These are phyloP conservation scores for Podospora tetraspora DNA, from an alignment of 495 filamentous ascomycete species.

Conservation along the genomic window DNA sequence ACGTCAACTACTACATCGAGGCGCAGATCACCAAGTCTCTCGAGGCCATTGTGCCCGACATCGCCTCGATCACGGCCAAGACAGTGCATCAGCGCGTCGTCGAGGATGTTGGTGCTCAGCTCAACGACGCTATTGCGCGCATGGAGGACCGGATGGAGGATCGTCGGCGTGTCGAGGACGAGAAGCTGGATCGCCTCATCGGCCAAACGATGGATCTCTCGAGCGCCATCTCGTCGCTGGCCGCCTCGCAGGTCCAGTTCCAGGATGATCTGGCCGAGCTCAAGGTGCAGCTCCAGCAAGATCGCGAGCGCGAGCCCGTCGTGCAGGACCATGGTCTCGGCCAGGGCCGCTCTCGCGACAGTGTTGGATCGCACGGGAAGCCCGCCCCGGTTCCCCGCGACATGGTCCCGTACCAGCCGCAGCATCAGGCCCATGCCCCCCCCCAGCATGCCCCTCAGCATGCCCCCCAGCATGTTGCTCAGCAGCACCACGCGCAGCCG, in stretches of 20 bases:
- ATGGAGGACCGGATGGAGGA: conserved; percentile 62
- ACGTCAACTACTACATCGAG: conserved; percentile 62
- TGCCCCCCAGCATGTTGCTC: conserved; percentile 23
- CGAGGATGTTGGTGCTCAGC: conserved; percentile 30
- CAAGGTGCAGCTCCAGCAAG: conserved; percentile 25
- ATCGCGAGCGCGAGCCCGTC: conserved; percentile 13
- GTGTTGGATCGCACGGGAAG: conserved; percentile 21
- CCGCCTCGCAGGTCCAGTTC: conserved; percentile 50
- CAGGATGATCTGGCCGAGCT: conserved; percentile 22
- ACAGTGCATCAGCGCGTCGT: conserved; percentile 52
- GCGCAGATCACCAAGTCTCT: conserved; percentile 57
- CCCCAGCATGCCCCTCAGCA: conserved; percentile 26
- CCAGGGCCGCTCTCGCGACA: conserved; percentile 19
- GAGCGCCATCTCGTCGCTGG: conserved; percentile 67
- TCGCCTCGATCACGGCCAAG: conserved; percentile 51
- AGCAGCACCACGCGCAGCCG: conserved; percentile 6
- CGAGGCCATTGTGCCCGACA: conserved; percentile 58
- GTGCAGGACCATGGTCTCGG: conserved; percentile 9
- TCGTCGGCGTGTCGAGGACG: conserved; percentile 63
- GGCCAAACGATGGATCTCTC: conserved; percentile 63
- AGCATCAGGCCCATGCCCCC: conserved; percentile 12
- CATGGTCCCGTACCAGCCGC: conserved; percentile 22
- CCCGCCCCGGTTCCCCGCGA: conserved; percentile 16
- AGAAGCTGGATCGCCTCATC: conserved; percentile 80
- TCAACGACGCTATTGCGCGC: conserved; percentile 37